A percentile compares a stretch with the other conserved stretches of the same genome.
Evolutionary conservation across 805 yeast species (phyloP).

Genomic region (Spathaspora gorwiae): DNA sequence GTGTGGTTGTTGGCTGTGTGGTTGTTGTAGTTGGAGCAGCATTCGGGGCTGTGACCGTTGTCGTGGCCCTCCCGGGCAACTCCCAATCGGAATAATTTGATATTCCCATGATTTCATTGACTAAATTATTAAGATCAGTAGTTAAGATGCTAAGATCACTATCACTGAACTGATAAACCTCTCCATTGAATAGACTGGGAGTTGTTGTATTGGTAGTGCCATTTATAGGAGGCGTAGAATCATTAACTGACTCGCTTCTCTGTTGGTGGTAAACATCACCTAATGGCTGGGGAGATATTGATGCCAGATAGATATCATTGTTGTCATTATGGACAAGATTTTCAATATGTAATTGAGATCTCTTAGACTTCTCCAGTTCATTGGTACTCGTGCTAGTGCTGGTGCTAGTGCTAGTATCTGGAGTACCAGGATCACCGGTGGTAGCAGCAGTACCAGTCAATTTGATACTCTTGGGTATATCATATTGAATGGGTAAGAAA

Average conservation of each 20-base stretch:
- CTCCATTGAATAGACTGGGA: not conserved
- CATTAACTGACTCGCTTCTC: not conserved
- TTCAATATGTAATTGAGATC: too few species aligned
- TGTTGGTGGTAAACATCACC: not conserved
- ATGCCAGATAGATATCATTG: too few species aligned
- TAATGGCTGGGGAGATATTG: too few species aligned
- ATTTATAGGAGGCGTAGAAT: constrained; percentile 1
- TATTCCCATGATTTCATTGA: constrained; percentile 33
- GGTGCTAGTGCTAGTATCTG: not conserved
- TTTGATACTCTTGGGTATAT: not conserved
- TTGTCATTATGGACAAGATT: too few species aligned
- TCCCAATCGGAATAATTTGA: constrained; percentile 19
- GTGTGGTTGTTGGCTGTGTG: too few species aligned
- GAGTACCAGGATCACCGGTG: not conserved
- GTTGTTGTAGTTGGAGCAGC: too few species aligned
- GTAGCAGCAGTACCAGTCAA: not conserved
- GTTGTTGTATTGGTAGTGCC: not conserved
- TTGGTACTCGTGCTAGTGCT: not conserved
- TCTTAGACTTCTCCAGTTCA: too few species aligned
- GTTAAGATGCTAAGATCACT: constrained; percentile 35
- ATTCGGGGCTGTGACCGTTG: constrained; percentile 4
- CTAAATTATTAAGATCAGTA: constrained; percentile 36
- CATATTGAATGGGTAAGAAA: not conserved
- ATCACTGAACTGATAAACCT: constrained; percentile 12
- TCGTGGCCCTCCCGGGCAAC: constrained; percentile 5